Evolutionary conservation across 331 rosid species (phyloP), one percentile per base, ranked within the genome.

Genomic region (Malus hybrid): DNA sequence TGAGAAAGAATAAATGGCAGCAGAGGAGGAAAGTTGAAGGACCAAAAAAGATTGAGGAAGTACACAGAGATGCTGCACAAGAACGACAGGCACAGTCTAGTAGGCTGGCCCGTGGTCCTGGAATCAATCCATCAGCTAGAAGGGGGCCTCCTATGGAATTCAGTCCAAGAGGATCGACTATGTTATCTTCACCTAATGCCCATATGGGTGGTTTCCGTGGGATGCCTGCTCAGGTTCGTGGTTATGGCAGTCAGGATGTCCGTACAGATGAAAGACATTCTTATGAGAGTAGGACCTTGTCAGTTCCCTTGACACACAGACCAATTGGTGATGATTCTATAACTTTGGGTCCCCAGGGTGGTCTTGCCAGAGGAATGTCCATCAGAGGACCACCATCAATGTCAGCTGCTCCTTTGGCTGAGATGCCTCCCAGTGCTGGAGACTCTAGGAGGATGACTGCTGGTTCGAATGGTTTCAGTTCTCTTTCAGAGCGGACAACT

Each of bases 311-410:
- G 77, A 82, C 90, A 64, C 97, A 88, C 16, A 87, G 90, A 78
- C 76, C 90, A 27, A 16, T 75, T 1, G 92, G 84, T 65, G 96
- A 90, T 56, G 88, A 88, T 39, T 87, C 98, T 63, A 87, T 91
- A 64, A 86, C 88, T 71, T 75, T 93, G 83, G 98, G 88, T 20
- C 98, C 98, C 66, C 94, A 91, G 52, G 97, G 97, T 79, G 94
- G 98, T 75, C 94, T 93, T 73, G 97, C 91, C 13, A 84, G 90
- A 84, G 98, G 97, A 82, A 93, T 93, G 97, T 88, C 97, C 71
- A 75, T 50, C 19, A 89, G 96, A 85, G 98, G 94, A 70, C 76
- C 96, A 67, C 82, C 88, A 29, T 73, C 90, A 69, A 75, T 84
- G 76, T 65, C 90, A 18, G 39, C 81, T 74, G 54, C 84, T 20